Base-by-base conservation (phyloP, 305 asterid genomes). In the Plantago coronopus region DNA sequence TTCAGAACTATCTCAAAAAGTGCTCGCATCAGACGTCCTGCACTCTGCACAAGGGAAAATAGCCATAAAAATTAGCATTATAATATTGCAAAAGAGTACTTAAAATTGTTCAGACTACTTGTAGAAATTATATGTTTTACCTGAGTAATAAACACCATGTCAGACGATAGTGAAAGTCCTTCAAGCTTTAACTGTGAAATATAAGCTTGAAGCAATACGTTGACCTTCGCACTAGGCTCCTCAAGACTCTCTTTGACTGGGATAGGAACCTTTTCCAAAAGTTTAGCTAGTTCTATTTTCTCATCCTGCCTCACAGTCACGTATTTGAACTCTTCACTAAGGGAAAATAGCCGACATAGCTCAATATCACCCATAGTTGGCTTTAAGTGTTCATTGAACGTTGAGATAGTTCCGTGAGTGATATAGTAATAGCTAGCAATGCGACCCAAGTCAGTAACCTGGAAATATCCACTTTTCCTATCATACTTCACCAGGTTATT, bases 371-470 rank as follows among this genome's bases (percentile, higher is more conserved):
- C 94, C 90, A 85, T 93, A 7, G 96, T 89, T 25, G 95, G 91
- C 83, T 89, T 89, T 85, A 93, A 75, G 68, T 89, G 95, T 78
- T 93, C 97, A 61, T 89, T 89, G 79, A 76, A 93, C 15, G 94
- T 89, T 54, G 97, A 74, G 48, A 93, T 85, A 3, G 96, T 85
- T 56, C 97, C 95, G 57, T 85, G 94, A 15, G 95, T 89, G 42
- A 93, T 80, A 50, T 93, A 89, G 69, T 89, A 93, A 72, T 87
- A 87, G 75, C 99, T 93, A 37, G 97, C 99, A 77, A 93, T 93
- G 59, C 96, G 97, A 20, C 97, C 99, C 86, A 93, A 74, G 76
- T 93, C 99, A 5, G 99, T 87, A 48, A 87, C 96, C 83, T 93
- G 99, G 84, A 89, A 93, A 72, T 85, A 93, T 76, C 97, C 97